A percentile compares a stretch with the other conserved stretches of the same genome.
These are phyloP conservation scores for Apiospora phragmitis DNA, from an alignment of 2,329 filamentous ascomycete species.

Conservation along the genomic window DNA sequence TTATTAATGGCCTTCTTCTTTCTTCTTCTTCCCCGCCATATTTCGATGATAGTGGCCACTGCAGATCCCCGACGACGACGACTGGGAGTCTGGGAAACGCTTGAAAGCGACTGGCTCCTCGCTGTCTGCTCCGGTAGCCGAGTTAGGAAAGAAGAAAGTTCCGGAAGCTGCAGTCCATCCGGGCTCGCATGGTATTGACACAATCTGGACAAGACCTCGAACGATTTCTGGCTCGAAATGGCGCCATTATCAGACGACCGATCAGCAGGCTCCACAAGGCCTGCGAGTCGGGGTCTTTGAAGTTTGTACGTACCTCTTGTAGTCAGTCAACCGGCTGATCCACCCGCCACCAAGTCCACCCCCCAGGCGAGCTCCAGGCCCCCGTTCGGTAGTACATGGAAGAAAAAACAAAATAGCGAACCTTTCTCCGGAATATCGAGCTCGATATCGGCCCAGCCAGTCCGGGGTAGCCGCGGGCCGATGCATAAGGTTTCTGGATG, in stretches of 20 bases:
- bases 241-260: conserved; percentile 2
- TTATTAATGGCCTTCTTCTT: neutral
- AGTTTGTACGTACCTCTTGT: no score
- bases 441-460: neutral
- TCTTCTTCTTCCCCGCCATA: neutral
- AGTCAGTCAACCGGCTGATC: neutral
- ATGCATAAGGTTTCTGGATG: neutral
- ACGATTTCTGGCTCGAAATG: neutral
- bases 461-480: conserved; percentile 5
- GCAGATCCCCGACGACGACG: neutral
- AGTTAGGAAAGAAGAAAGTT: neutral
- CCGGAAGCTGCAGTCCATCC: neutral
- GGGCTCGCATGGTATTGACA: neutral
- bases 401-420: neutral
- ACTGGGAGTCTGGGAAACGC: neutral
- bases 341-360: neutral
- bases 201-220: neutral
- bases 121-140: neutral
- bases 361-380: neutral
- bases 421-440: conserved; percentile 1
- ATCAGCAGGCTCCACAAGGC: neutral
- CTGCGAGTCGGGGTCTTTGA: neutral
- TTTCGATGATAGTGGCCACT: neutral
- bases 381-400: neutral
- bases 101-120: neutral